Percentiles rank a stretch among this genome's conserved stretches.
These are phyloP conservation scores for Dictyostelium brefeldianum DNA, from an alignment of 78 protist species.

Conservation along the genomic window DNA sequence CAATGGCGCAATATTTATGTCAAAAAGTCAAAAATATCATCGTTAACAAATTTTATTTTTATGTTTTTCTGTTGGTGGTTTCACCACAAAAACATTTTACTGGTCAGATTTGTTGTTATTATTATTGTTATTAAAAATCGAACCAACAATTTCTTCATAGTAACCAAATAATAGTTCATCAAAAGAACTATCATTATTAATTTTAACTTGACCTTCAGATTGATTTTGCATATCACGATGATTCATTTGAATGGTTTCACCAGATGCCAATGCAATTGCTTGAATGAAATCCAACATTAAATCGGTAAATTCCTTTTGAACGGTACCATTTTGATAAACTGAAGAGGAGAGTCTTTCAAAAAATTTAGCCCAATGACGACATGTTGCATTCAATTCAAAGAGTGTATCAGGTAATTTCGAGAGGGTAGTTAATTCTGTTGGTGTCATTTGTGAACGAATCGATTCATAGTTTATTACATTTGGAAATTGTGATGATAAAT, in stretches of 20 bases:
- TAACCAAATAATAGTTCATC: no score
- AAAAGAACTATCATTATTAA: no score
- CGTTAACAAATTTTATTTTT: background rate
- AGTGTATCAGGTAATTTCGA: background rate
- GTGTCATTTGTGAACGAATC: background rate
- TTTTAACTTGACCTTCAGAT: background rate
- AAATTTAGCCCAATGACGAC: background rate
- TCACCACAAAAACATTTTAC: no score
- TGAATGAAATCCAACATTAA: background rate
- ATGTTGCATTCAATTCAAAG: slow-evolving; percentile 8
- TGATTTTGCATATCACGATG: slow-evolving; percentile 7
- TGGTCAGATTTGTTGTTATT: no score
- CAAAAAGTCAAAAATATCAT: background rate
- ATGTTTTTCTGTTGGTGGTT: no score
- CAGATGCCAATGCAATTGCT: slow-evolving; percentile 7
- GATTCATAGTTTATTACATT: background rate
- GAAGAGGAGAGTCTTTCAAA: background rate
- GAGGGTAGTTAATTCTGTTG: background rate
- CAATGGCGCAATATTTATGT: no score
- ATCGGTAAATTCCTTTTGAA: slow-evolving; percentile 1
- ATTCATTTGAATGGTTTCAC: slow-evolving; percentile 3
- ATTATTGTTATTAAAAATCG: no score
- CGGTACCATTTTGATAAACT: background rate
- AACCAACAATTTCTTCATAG: no score
- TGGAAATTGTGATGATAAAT: background rate